A percentile compares a stretch with the other conserved stretches of the same genome.
phyloP scores from a whole-genome alignment of 2,329 filamentous ascomycete genomes.

The Apiospora pterosperma region DNA sequence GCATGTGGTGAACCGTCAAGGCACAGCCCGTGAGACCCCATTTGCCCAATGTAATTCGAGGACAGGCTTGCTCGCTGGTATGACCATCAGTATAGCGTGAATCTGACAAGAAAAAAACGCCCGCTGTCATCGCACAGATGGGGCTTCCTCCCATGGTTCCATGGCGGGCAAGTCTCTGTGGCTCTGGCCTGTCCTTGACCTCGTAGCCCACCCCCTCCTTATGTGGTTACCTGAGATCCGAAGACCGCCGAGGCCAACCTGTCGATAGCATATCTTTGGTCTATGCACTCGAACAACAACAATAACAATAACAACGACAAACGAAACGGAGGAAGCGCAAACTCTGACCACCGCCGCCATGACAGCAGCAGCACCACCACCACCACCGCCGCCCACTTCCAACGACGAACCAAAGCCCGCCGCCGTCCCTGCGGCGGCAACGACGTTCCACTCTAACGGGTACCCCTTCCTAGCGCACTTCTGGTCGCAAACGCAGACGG shows the following conservation, averaged over 20 bases:
- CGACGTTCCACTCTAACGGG: neutral
- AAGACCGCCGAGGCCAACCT: neutral
- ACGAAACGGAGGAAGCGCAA: too few relatives aligned
- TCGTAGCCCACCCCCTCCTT: neutral
- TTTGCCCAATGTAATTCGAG: neutral
- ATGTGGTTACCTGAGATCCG: neutral
- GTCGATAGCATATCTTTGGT: neutral
- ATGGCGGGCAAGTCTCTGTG: neutral
- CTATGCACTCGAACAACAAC: too few relatives aligned
- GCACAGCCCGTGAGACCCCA: neutral
- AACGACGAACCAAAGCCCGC: neutral
- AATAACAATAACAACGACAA: neutral
- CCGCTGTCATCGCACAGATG: neutral
- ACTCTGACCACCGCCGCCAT: neutral
- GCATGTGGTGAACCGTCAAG: neutral
- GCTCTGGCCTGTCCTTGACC: too few relatives aligned
- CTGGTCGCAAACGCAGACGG: slow-evolving; percentile 6
- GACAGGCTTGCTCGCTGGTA: neutral
- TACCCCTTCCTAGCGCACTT: slow-evolving; percentile 6
- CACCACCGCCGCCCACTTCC: neutral
- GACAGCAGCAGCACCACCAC: neutral
- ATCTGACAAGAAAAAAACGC: neutral
- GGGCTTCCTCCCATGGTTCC: neutral
- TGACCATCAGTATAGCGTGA: too few relatives aligned
- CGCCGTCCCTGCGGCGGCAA: neutral